Base-by-base conservation (phyloP, 192 early-diverging fungal genomes). In the Irineochytrium annulatum region DNA sequence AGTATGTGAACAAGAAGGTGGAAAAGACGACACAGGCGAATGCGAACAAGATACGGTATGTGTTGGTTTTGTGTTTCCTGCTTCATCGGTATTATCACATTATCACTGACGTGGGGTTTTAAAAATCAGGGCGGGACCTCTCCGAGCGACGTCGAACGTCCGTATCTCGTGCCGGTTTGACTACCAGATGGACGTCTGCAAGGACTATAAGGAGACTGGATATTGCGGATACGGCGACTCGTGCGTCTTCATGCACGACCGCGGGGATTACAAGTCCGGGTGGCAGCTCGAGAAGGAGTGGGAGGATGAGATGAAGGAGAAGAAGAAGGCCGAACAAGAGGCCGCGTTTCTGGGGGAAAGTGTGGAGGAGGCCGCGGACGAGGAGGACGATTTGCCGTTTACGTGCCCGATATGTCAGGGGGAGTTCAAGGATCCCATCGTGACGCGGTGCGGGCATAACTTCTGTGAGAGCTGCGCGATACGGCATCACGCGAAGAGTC, bases 201-300 rank as follows among this genome's bases (percentile, higher is more conserved):
- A 99, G 73, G 97, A 99, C 77, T 99, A 97, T 77, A 97, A 97
- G 55, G 64, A 71, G 60, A 68, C 65, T 22, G 71, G 72, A 39
- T 73, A 59, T 70, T 99, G 97, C 71, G 97, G 97, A 27, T 99
- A 91, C 74, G 97, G 97, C 43, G 97, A 99, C 71, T 90, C 87
- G 19, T 99, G 97, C 73, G 91, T 88, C 32, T 99, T 95, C 65
- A 86, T 99, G 77, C 97, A 99, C 62, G 97, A 99, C 68, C 87
- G 97, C 58, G 88, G 92, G 27, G 93, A 91, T 64, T 96, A 95
- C 80, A 98, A 98, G 70, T 85, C 83, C 2, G 94, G 94, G 22
- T 97, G 95, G 94, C 88, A 97, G 67, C 69, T 99, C n/a, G 95
- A 99, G 52, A 78, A 88, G 70, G 95, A 98, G 71, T 98, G 93